Percentiles rank a stretch among this genome's conserved stretches.
Conservation (phyloP, 768 basidiomycete species). For the Boletus rex-veris region DNA sequence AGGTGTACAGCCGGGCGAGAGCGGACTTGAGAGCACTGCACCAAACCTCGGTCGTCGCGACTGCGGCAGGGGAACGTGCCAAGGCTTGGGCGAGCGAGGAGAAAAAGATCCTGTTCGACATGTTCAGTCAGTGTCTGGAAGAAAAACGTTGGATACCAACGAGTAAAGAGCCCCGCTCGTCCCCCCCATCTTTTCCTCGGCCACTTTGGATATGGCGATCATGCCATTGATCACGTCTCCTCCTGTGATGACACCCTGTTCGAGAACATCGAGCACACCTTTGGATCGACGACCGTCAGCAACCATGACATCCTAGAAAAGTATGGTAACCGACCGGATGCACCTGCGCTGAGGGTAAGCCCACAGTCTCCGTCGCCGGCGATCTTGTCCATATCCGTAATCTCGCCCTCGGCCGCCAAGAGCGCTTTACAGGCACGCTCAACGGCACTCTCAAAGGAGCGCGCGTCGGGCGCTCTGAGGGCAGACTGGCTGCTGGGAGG, state of each 20-base stretch:
- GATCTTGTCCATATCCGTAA: conserved; percentile 87
- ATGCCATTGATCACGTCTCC: conserved; percentile 62
- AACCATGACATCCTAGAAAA: neutral
- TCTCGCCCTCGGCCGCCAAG: conserved; percentile 78
- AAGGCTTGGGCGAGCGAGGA: conserved; percentile 79
- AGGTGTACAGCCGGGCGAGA: conserved; percentile 63
- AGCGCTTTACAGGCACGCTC: conserved; percentile 61
- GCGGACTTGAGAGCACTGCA: conserved; percentile 53
- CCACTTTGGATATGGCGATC: conserved; percentile 65
- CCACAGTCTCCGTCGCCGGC: conserved; percentile 89
- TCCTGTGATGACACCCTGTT: conserved; percentile 54
- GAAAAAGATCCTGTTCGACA: conserved; percentile 72
- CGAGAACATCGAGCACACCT: conserved; percentile 62
- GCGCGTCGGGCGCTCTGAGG: conserved; percentile 42
- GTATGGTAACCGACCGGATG: conserved; percentile 47
- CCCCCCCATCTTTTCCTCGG: conserved; percentile 86
- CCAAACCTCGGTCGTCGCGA: conserved; percentile 53
- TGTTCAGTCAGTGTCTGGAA: neutral
- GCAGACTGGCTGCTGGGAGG: conserved; percentile 2
- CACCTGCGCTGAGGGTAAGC: conserved; percentile 69
- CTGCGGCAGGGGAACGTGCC: conserved; percentile 33
- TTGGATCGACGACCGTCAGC: neutral
- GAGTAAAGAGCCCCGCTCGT: conserved; percentile 91
- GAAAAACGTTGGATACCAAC: conserved; percentile 42
- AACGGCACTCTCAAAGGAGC: conserved; percentile 53